Evolutionary conservation across 1,284 basidiomycete species (phyloP).

Genomic region (Cryptococcus neoformans): DNA sequence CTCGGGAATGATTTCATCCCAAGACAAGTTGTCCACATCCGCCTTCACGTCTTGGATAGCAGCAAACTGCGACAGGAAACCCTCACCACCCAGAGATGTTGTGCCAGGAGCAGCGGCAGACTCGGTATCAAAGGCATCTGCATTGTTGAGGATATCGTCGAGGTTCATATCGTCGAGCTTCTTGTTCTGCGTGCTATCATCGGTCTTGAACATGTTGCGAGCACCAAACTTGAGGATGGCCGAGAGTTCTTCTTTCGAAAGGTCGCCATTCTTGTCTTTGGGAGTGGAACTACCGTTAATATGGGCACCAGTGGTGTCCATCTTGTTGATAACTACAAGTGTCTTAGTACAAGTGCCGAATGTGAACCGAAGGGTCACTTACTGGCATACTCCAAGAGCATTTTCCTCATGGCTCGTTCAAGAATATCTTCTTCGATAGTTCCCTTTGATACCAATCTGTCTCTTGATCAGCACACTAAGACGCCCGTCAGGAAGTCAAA

Average conservation of each 20-base stretch:
- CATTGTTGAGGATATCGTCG: conserved; percentile 94
- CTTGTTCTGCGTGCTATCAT: conserved; percentile 85
- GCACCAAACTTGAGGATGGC: conserved; percentile 99
- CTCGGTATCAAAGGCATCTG: conserved; percentile 95
- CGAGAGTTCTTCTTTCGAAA: conserved; percentile 95
- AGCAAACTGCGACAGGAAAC: conserved; percentile 93
- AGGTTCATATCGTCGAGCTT: conserved; percentile 99
- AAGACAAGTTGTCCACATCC: conserved; percentile 69
- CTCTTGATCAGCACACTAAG: neutral
- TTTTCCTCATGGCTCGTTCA: conserved; percentile 98
- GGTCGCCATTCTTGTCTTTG: conserved; percentile 70
- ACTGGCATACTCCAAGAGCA: conserved; percentile 99
- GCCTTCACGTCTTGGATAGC: conserved; percentile 98
- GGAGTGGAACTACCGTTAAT: conserved; percentile 78
- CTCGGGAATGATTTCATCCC: conserved; percentile 98
- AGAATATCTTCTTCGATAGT: conserved; percentile 99
- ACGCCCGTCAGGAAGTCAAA: conserved; percentile 34
- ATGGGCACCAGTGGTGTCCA: conserved; percentile 98
- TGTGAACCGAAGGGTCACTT: conserved; percentile 48
- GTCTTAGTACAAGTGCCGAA: conserved; percentile 4
- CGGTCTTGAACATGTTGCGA: conserved; percentile 99
- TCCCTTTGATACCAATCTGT: conserved; percentile 84
- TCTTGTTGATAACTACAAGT: conserved; percentile 89
- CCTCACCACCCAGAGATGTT: conserved; percentile 93
- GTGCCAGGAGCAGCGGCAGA: conserved; percentile 74